Evolutionary conservation across 768 basidiomycete species (phyloP).

Genomic region (Mycena polygramma): DNA sequence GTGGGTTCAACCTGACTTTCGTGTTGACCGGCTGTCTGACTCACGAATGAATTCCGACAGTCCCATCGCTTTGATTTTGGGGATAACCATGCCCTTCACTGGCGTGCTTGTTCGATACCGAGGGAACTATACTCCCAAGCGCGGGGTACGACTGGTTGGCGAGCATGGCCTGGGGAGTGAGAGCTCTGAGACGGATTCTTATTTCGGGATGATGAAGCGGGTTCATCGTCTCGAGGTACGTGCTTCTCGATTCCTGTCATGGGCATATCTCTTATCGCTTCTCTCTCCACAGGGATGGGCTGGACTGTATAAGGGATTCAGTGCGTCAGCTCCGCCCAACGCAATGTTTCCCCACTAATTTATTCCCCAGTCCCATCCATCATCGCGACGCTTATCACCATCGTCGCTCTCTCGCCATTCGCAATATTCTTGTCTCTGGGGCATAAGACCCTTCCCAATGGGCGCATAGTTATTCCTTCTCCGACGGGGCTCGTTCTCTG

Average conservation of each 20-base stretch:
- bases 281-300: slow-evolving; percentile 11
- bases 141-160: not conserved
- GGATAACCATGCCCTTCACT: slow-evolving; percentile 20
- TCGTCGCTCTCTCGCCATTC: slow-evolving; percentile 14
- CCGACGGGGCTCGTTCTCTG: not conserved
- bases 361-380: slow-evolving; percentile 28
- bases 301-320: slow-evolving; percentile 32
- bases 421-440: not conserved
- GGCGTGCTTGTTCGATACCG: slow-evolving; percentile 14
- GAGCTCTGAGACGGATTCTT: slow-evolving; percentile 6
- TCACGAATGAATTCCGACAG: not conserved
- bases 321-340: slow-evolving; percentile 22
- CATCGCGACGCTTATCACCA: slow-evolving; percentile 9
- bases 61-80: not conserved
- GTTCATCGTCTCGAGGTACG: slow-evolving; percentile 18
- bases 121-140: slow-evolving; percentile 11
- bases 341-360: not conserved
- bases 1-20: too few species aligned
- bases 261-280: not conserved
- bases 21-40: not conserved
- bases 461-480: not conserved
- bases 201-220: slow-evolving; percentile 19
- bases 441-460: not conserved
- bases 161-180: not conserved
- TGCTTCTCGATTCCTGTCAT: not conserved